These are phyloP conservation scores for Claviceps pazoutovae DNA, from an alignment of 2,329 filamentous ascomycete genomes.

Conservation along the genomic window DNA sequence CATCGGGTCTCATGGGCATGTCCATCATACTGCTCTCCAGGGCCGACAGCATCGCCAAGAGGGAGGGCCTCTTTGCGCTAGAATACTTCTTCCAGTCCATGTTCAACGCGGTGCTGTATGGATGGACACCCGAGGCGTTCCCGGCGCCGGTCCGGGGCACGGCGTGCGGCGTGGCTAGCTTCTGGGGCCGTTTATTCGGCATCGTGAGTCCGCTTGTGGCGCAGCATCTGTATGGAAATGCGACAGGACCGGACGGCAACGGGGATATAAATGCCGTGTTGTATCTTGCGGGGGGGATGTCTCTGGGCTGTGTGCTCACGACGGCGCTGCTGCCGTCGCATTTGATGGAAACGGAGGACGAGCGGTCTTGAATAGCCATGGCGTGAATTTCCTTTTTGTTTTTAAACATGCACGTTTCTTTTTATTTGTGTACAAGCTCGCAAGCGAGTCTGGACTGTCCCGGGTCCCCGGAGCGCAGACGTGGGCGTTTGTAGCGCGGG, in stretches of 20 bases:
- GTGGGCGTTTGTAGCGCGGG: no score
- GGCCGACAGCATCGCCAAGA: constrained; percentile 23
- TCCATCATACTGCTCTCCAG: constrained; percentile 32
- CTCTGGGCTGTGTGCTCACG: constrained; percentile 35
- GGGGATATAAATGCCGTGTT: constrained; percentile 34
- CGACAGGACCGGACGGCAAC: constrained; percentile 12
- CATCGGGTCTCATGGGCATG: constrained; percentile 28
- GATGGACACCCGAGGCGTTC: constrained; percentile 43
- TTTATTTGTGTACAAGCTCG: not conserved
- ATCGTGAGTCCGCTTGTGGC: constrained; percentile 44
- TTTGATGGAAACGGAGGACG: constrained; percentile 21
- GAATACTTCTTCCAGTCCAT: constrained; percentile 32
- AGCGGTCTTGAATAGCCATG: constrained; percentile 7
- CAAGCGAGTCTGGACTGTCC: no score
- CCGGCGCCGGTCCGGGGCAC: constrained; percentile 40
- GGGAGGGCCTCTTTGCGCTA: constrained; percentile 25
- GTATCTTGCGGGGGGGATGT: constrained; percentile 42
- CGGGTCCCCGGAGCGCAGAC: no score
- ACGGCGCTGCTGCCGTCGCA: constrained; percentile 32
- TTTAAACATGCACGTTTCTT: not conserved
- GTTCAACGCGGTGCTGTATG: constrained; percentile 23
- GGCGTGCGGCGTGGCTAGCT: constrained; percentile 41
- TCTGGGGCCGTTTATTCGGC: constrained; percentile 43
- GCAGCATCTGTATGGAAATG: constrained; percentile 25
- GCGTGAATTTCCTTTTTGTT: not conserved